Percentiles rank a stretch among this genome's conserved stretches.
These are phyloP conservation scores for Aspergillus heteromorphus DNA, from an alignment of 495 filamentous ascomycete species.

Conservation along the genomic window DNA sequence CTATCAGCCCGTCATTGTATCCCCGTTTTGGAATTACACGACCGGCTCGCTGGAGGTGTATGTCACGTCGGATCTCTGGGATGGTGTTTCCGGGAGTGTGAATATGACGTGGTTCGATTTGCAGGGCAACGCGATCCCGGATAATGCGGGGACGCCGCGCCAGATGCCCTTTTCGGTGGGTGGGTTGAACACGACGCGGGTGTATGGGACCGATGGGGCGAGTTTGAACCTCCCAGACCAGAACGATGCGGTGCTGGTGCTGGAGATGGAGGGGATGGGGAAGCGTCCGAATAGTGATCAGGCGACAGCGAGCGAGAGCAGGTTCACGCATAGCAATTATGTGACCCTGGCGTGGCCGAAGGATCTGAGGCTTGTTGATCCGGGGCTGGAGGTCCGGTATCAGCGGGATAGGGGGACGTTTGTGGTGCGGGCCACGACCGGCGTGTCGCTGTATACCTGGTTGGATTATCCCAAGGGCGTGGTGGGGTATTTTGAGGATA, in stretches of 20 bases:
- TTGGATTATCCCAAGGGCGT: conserved; percentile 54
- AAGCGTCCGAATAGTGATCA: conserved; percentile 46
- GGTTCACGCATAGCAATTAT: conserved; percentile 53
- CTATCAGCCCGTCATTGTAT: conserved; percentile 56
- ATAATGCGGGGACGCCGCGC: conserved; percentile 27
- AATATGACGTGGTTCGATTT: conserved; percentile 36
- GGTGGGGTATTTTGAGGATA: conserved; percentile 56
- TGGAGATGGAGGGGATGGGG: conserved; percentile 51
- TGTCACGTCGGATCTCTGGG: conserved; percentile 48
- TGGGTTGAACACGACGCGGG: conserved; percentile 54
- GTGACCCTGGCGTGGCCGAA: conserved; percentile 50
- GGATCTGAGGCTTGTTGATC: conserved; percentile 51
- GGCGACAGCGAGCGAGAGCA: too few species aligned
- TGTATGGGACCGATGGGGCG: conserved; percentile 40
- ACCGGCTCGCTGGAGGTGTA: conserved; percentile 53
- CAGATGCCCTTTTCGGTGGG: conserved; percentile 48
- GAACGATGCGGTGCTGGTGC: conserved; percentile 47
- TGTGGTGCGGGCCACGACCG: conserved; percentile 51
- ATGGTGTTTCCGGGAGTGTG: conserved; percentile 27
- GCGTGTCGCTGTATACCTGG: conserved; percentile 64
- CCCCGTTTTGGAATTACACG: conserved; percentile 55
- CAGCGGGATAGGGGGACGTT: conserved; percentile 37
- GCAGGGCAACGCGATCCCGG: conserved; percentile 28
- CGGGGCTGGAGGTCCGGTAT: conserved; percentile 44
- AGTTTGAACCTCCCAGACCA: conserved; percentile 31